Base-by-base conservation (phyloP, 805 yeast genomes). In the Jamesozyma piceae region DNA sequence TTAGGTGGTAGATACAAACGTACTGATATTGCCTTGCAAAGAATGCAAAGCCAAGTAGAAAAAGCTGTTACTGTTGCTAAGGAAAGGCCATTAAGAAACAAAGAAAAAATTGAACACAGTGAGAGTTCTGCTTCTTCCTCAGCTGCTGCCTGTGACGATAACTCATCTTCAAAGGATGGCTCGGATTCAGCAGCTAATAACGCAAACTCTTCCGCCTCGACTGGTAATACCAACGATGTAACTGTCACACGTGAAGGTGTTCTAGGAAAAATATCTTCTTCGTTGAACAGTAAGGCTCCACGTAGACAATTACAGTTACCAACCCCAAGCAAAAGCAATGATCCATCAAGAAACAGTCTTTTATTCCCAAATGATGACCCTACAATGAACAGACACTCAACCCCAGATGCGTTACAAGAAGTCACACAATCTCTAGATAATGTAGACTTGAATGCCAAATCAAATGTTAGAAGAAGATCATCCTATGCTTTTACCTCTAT, bases 21-120 rank as follows among this genome's bases (percentile, higher is more conserved):
- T 61, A 90, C 89, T 8, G 95, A 86, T 63, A 79, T 87, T 50
- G 96, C 95, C 1, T 72, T 89, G 55, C 95, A 86, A 69, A 80
- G 97, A 71, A 86, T 92, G 95, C 97, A 90, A 67, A 95, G 88
- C 62, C 97, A 90, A 68, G 95, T 90, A 41, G 94, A 88, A 58
- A 86, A 84, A 56, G 97, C 97, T 14, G 97, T 90, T 15, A 84
- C 90, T 42, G 90, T 86, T 32, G 98, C 97, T 20, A 85, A 86
- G 60, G 95, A 87, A 55, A 77, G 87, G 67, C 82, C 86, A 42
- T 80, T 74, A 49, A 77, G 77, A 52, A 77, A 78, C 26, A 70
- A 73, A 35, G 68, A 69, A 38, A 46, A 43, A 30, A 22, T 34
- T 17, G 54, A 50, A 27, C 40, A 43, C 45, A n/a, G 53, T 46